Evolutionary conservation across 2,329 filamentous ascomycete species (phyloP), one percentile per base, ranked within the genome.

Genomic region (Pseudogymnoascus sp.): DNA sequence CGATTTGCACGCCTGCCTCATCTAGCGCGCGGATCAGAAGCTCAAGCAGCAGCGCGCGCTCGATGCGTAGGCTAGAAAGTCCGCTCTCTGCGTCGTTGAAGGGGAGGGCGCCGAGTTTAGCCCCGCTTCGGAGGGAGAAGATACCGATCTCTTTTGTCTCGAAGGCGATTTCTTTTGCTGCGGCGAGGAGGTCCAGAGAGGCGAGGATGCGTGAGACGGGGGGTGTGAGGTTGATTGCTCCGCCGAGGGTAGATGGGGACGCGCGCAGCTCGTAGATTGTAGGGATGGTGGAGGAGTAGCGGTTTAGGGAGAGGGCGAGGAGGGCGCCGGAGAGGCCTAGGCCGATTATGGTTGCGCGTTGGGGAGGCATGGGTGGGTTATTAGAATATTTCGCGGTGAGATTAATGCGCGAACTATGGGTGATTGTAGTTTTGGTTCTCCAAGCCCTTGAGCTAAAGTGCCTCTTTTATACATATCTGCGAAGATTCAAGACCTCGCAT

Each of bases 251-350:
- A 11, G 79, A 77, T 3, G 79, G 76, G 36, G 73, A 69, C 1
- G 77, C 73, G 0, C 80, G 78, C 51, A 81, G 75, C 69, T 83
- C 81, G 68, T 77, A 81, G 64, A 83, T 75, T 43, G 76, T 78
- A 54, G 48, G 48, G 68, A 82, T 76, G 25, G 71, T 51, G 25
- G 77, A 76, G 6, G 71, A 65, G 69, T 77, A 78, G 65, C 79
- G 78, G 39, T 76, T 77, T 62, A 82, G 74, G 11, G 80, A 75
- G 48, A 83, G 73, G 16, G 82, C 81, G 48, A 80, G 78, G 14
- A 79, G 74, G 28, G 83, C 76, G 39, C 81, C 82, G 16, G 80
- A 77, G 25, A 82, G 79, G 23, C 81, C 81, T 6, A 79, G 80
- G 41, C 81, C 81, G 54, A 84, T 73, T 63, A 84, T 78, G 67